Percentiles rank a stretch among this genome's conserved stretches.
These are phyloP conservation scores for Phaeophleospora eucalypticola DNA, from an alignment of 2,329 filamentous ascomycete species.

Conservation along the genomic window DNA sequence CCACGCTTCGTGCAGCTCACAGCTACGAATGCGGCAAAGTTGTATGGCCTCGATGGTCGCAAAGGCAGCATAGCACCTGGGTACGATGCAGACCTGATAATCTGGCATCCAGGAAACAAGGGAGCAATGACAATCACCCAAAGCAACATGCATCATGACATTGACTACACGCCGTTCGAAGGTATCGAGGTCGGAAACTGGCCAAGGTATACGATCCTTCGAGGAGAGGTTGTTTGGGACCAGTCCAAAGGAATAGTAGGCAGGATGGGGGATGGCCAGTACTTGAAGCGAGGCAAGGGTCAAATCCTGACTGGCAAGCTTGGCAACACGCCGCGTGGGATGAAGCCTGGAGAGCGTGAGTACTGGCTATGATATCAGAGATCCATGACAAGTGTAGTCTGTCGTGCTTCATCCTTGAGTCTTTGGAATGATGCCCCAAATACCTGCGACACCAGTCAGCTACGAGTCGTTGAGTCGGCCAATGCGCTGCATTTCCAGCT, in stretches of 20 bases:
- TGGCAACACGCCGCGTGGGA: conserved; percentile 29
- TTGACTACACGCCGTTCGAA: conserved; percentile 62
- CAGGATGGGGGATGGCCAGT: conserved; percentile 32
- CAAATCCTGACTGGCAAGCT: conserved; percentile 29
- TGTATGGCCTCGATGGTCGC: conserved; percentile 39
- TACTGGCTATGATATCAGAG: conserved; percentile 26
- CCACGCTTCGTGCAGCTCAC: conserved; percentile 45
- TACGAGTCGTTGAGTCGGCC: no score
- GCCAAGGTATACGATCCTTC: conserved; percentile 58
- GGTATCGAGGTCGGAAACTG: conserved; percentile 55
- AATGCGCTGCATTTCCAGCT: no score
- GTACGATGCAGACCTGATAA: conserved; percentile 43
- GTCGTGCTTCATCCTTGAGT: no score
- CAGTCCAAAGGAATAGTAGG: conserved; percentile 47
- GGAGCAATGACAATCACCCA: conserved; percentile 34
- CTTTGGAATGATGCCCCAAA: conserved; percentile 11
- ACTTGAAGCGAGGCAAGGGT: conserved; percentile 36
- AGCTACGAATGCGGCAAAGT: conserved; percentile 41
- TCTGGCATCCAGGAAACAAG: conserved; percentile 37
- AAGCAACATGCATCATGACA: conserved; percentile 54
- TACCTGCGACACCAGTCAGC: no score
- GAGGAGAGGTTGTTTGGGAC: conserved; percentile 58
- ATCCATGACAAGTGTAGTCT: no score
- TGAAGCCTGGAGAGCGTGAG: conserved; percentile 28
- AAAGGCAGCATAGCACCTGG: conserved; percentile 43